Conservation (phyloP, 148 eudicot genomes). For the Limonium bicolor region DNA sequence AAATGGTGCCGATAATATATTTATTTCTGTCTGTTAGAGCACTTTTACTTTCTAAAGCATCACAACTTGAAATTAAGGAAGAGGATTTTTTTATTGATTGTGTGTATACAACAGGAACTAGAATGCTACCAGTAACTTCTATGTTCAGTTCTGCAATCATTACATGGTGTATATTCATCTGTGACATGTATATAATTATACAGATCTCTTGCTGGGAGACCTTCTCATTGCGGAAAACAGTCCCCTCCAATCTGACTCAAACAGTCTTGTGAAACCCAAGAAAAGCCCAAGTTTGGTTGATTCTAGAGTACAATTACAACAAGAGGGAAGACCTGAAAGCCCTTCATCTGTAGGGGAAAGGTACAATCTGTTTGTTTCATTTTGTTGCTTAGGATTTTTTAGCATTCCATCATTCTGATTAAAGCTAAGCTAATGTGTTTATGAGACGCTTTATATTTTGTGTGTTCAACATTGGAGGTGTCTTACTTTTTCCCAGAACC, state of each 20-base stretch:
- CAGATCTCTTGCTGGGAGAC: slow-evolving; percentile 78
- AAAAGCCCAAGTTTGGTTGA: slow-evolving; percentile 27
- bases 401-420: background rate
- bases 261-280: slow-evolving; percentile 31
- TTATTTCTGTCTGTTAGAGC: too few species aligned
- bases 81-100: too few species aligned
- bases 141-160: too few species aligned
- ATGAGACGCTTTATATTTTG: too few species aligned
- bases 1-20: too few species aligned
- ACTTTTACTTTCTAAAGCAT: too few species aligned
- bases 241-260: slow-evolving; percentile 38
- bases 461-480: background rate
- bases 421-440: background rate
- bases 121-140: too few species aligned
- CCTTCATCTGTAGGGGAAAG: slow-evolving; percentile 33
- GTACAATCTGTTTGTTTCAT: slow-evolving; percentile 12
- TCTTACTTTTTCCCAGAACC: slow-evolving; percentile 26
- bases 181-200: slow-evolving; percentile 10
- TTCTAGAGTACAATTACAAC: slow-evolving; percentile 22
- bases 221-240: slow-evolving; percentile 73
- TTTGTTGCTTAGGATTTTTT: background rate
- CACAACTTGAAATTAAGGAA: too few species aligned
- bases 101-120: too few species aligned
- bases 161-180: too few species aligned
- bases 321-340: slow-evolving; percentile 30